phyloP scores from a whole-genome alignment of 768 basidiomycete genomes.

The Piloderma croceum region DNA sequence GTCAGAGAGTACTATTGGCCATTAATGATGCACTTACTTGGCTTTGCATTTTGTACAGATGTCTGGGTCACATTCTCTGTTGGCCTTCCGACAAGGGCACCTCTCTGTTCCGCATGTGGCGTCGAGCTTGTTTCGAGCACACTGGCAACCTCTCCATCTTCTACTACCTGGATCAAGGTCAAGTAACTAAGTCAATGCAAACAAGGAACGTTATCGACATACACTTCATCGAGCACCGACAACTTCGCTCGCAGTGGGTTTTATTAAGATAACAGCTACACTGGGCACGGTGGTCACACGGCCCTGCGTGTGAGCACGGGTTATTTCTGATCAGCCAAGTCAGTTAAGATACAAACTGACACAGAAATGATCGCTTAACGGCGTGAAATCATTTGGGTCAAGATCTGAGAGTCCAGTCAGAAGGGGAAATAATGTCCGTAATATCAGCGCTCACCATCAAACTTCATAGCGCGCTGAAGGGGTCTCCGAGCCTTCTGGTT shows the following conservation, averaged over 20 bases:
- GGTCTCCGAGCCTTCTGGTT: neutral
- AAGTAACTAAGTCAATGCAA: neutral
- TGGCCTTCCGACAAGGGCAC: slow-evolving; percentile 48
- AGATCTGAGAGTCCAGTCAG: slow-evolving; percentile 13
- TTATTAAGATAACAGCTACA: slow-evolving; percentile 48
- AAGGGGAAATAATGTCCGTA: neutral
- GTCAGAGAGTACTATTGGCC: neutral
- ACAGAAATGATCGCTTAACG: slow-evolving; percentile 15
- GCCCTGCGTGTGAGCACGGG: slow-evolving; percentile 54
- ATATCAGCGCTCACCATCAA: neutral
- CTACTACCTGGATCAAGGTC: slow-evolving; percentile 38
- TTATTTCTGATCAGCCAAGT: slow-evolving; percentile 28
- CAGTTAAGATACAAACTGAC: neutral
- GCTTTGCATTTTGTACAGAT: slow-evolving; percentile 49
- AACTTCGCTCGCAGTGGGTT: slow-evolving; percentile 52
- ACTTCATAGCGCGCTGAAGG: neutral
- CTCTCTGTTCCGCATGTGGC: slow-evolving; percentile 32
- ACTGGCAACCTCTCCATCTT: slow-evolving; percentile 54
- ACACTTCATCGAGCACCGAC: slow-evolving; percentile 51
- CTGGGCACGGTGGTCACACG: slow-evolving; percentile 36
- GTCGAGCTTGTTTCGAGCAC: slow-evolving; percentile 24
- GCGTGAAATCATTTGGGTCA: slow-evolving; percentile 14
- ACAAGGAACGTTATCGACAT: slow-evolving; percentile 10
- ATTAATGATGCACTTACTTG: slow-evolving; percentile 30
- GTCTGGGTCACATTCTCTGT: slow-evolving; percentile 66